phyloP scores from a whole-genome alignment of 2,329 filamentous ascomycete genomes.

The Hypoxylon sp. region DNA sequence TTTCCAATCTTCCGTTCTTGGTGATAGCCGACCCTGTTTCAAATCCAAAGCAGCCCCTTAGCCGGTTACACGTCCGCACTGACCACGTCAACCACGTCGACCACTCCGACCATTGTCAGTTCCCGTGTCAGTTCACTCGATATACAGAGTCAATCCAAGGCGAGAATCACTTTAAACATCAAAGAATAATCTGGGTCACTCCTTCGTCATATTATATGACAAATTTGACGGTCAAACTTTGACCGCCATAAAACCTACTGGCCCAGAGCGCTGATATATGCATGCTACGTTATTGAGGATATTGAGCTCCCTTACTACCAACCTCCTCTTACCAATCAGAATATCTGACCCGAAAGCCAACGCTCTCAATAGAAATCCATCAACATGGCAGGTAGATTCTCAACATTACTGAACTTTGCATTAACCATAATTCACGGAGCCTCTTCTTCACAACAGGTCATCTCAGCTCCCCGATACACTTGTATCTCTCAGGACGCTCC shows the following conservation, averaged over 20 bases:
- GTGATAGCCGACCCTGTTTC: constrained; percentile 24
- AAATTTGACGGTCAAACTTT: background rate
- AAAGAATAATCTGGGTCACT: background rate
- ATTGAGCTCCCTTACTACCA: background rate
- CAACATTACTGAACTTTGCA: background rate
- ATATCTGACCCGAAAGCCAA: background rate
- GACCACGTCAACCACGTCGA: background rate
- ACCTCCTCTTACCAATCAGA: background rate
- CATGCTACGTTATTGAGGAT: background rate
- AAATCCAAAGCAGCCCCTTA: constrained; percentile 13
- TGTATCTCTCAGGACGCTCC: constrained; percentile 53
- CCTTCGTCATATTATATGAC: background rate
- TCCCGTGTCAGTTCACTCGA: background rate
- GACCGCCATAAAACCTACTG: background rate
- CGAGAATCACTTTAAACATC: background rate
- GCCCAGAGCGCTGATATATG: background rate
- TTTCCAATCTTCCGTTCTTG: constrained; percentile 10
- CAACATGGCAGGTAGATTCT: constrained; percentile 14
- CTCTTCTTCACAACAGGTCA: constrained; percentile 12
- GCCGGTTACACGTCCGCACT: background rate
- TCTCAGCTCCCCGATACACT: constrained; percentile 8
- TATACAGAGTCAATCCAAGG: background rate
- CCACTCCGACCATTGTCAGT: background rate
- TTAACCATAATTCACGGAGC: constrained; percentile 1
- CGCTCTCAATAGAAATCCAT: background rate